phyloP scores from a whole-genome alignment of 176 grass and related monocot genomes.

The Bromus sterilis region DNA sequence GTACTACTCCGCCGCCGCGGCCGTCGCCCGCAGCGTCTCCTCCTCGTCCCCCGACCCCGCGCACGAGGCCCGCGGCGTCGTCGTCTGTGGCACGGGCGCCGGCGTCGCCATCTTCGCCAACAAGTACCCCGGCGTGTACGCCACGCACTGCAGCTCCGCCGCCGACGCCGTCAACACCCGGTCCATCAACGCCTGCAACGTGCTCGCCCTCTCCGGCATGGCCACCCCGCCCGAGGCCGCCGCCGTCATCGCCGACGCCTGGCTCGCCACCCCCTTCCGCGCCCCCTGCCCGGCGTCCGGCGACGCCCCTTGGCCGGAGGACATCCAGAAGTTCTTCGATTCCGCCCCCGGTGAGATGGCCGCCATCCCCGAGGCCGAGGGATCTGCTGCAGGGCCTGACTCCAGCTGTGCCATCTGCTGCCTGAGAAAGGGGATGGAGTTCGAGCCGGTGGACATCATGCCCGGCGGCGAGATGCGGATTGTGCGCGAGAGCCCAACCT shows the following conservation, averaged over 20 bases:
- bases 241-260: constrained; percentile 53
- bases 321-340: constrained; percentile 68
- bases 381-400: neutral
- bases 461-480: constrained; percentile 91
- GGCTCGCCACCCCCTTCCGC: constrained; percentile 80
- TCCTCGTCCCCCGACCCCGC: neutral
- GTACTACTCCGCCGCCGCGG: constrained; percentile 74
- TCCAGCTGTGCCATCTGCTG: constrained; percentile 71
- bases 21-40: constrained; percentile 45
- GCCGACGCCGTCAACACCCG: constrained; percentile 77
- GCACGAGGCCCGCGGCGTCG: constrained; percentile 48
- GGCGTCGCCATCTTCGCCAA: constrained; percentile 92
- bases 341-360: constrained; percentile 65
- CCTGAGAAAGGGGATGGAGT: constrained; percentile 73
- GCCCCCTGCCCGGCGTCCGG: constrained; percentile 77
- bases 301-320: constrained; percentile 55
- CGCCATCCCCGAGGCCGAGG: constrained; percentile 44
- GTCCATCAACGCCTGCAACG: constrained; percentile 95
- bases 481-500: constrained; percentile 85
- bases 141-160: constrained; percentile 55
- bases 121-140: constrained; percentile 88
- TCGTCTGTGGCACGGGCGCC: constrained; percentile 80
- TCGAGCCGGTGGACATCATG: constrained; percentile 82
- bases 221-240: constrained; percentile 49
- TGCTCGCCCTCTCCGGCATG: constrained; percentile 68